phyloP scores from a whole-genome alignment of 2,329 filamentous ascomycete genomes.

The Calonectria montana region DNA sequence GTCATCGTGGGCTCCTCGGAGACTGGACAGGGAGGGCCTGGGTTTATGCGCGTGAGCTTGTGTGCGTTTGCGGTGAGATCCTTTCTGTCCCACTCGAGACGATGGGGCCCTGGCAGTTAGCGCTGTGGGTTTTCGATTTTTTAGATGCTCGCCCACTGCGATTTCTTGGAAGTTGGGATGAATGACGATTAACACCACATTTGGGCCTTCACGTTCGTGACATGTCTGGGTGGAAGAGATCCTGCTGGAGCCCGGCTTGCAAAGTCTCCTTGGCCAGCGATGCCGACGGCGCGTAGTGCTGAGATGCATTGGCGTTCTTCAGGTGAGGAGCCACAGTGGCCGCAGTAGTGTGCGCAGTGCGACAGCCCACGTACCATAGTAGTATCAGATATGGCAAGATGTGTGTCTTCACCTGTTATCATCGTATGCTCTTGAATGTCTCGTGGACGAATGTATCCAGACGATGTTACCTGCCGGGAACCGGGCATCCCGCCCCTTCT shows the following conservation, averaged over 20 bases:
- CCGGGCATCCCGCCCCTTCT: slow-evolving; percentile 1
- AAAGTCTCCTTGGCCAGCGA: background rate
- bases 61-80: slow-evolving; percentile 34
- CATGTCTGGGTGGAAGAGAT: background rate
- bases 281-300: background rate
- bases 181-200: slow-evolving; percentile 39
- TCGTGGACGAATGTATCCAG: slow-evolving; percentile 8
- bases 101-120: slow-evolving; percentile 36
- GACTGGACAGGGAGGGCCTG: background rate
- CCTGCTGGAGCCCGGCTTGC: background rate
- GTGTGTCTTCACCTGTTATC: slow-evolving; percentile 9
- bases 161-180: slow-evolving; percentile 37
- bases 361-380: slow-evolving; percentile 18
- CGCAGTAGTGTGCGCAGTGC: slow-evolving; percentile 20
- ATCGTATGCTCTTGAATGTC: slow-evolving; percentile 3
- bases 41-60: slow-evolving; percentile 14
- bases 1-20: slow-evolving; percentile 31
- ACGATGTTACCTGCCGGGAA: slow-evolving; percentile 14
- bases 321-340: slow-evolving; percentile 13
- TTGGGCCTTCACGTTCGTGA: slow-evolving; percentile 25
- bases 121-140: slow-evolving; percentile 23
- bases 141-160: slow-evolving; percentile 17
- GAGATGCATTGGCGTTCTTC: slow-evolving; percentile 2
- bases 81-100: slow-evolving; percentile 24
- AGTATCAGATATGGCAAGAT: slow-evolving; percentile 18